A percentile compares a stretch with the other conserved stretches of the same genome.
Evolutionary conservation across 163 green algal genomes (phyloP).

Genomic region (Volvox carteri): DNA sequence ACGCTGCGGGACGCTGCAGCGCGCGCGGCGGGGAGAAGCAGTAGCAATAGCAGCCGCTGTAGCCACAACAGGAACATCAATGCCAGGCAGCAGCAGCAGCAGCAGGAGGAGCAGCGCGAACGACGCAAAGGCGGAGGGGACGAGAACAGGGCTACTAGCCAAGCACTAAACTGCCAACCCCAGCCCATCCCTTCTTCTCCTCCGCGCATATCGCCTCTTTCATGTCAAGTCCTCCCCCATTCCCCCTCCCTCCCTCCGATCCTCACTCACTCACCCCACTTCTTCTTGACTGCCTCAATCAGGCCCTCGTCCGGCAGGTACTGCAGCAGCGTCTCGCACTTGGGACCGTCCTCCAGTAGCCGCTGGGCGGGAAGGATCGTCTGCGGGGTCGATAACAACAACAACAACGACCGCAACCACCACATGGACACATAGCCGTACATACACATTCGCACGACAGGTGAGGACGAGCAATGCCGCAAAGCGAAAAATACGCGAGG

Average conservation of each 20-base stretch:
- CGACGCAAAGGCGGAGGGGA: neutral
- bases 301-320: slow-evolving; percentile 82
- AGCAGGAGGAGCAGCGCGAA: neutral
- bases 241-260: neutral
- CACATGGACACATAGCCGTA: neutral
- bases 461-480: too few relatives aligned
- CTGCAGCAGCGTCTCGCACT: slow-evolving; percentile 78
- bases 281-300: slow-evolving; percentile 26
- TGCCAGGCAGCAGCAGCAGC: neutral
- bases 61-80: neutral
- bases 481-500: too few relatives aligned
- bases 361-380: slow-evolving; percentile 83
- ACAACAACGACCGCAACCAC: too few relatives aligned
- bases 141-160: neutral
- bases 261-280: slow-evolving; percentile 10
- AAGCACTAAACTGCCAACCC: too few relatives aligned
- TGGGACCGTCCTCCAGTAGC: slow-evolving; percentile 82
- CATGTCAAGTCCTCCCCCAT: neutral
- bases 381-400: too few relatives aligned
- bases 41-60: too few relatives aligned
- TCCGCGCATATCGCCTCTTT: too few relatives aligned
- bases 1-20: slow-evolving; percentile 8
- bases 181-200: too few relatives aligned
- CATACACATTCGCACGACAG: too few relatives aligned
- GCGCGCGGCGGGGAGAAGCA: too few relatives aligned